Evolutionary conservation across 108 stramenopile species (phyloP).

Genomic region (Aurantiochytrium sp.): DNA sequence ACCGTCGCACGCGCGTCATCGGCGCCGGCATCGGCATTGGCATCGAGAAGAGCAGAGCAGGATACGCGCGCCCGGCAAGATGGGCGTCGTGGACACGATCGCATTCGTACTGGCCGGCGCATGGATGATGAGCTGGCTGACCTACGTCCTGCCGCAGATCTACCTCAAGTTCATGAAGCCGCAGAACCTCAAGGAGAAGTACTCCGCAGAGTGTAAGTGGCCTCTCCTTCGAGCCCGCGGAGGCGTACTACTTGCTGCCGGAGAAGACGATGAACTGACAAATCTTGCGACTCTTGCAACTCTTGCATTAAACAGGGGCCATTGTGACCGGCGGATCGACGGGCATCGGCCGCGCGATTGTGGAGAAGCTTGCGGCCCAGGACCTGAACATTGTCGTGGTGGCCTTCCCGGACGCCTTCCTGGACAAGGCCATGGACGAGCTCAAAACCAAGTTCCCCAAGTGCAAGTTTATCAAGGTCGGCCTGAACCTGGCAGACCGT

Average conservation of each 20-base stretch:
- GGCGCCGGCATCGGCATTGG: no score
- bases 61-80: neutral
- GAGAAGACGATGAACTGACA: no score
- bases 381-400: slow-evolving; percentile 97
- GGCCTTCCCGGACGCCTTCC: slow-evolving; percentile 78
- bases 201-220: slow-evolving; percentile 66
- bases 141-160: slow-evolving; percentile 73
- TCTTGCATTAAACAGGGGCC: slow-evolving; percentile 61
- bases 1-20: no score
- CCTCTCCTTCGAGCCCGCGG: no score
- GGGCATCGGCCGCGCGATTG: slow-evolving; percentile 91
- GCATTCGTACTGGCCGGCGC: neutral
- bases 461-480: slow-evolving; percentile 79
- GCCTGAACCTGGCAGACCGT: slow-evolving; percentile 75
- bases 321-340: slow-evolving; percentile 89
- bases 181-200: slow-evolving; percentile 77
- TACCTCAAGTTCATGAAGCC: slow-evolving; percentile 68
- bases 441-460: slow-evolving; percentile 69
- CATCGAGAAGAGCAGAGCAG: no score
- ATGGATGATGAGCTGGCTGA: neutral
- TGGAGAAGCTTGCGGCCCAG: slow-evolving; percentile 81
- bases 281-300: no score
- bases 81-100: neutral
- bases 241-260: no score
- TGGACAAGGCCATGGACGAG: slow-evolving; percentile 76